A percentile compares a stretch with the other conserved stretches of the same genome.
Evolutionary conservation across 2,329 filamentous ascomycete species (phyloP).

Genomic region (Stemphylium lycopersici): DNA sequence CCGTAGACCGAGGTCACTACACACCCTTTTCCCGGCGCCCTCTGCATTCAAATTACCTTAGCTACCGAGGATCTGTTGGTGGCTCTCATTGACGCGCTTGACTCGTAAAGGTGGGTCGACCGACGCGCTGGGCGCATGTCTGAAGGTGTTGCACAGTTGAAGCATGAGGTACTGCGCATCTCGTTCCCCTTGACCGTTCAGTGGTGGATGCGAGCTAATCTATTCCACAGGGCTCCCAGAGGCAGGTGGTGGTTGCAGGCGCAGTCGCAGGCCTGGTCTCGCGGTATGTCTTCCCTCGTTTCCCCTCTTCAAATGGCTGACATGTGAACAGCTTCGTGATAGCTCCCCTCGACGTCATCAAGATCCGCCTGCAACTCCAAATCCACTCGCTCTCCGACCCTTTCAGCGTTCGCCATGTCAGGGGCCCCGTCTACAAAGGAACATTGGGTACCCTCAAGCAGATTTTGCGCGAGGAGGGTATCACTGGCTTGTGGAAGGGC

Average conservation of each 20-base stretch:
- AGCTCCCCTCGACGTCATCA: constrained; percentile 94
- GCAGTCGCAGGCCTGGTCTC: constrained; percentile 84
- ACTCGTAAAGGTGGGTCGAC: constrained; percentile 25
- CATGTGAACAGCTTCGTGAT: constrained; percentile 74
- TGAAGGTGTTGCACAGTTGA: constrained; percentile 66
- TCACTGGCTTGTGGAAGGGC: constrained; percentile 92
- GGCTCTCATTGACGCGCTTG: constrained; percentile 9
- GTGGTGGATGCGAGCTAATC: background rate
- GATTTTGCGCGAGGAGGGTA: constrained; percentile 80
- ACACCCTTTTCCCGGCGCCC: constrained; percentile 24
- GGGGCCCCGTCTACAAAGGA: constrained; percentile 69
- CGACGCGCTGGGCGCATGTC: constrained; percentile 64
- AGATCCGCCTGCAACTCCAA: constrained; percentile 96
- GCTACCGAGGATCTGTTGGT: constrained; percentile 23
- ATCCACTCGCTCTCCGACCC: constrained; percentile 82
- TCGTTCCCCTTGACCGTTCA: background rate
- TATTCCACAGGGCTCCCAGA: constrained; percentile 63
- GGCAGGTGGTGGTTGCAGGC: constrained; percentile 70
- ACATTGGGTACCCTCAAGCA: constrained; percentile 75
- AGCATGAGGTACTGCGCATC: constrained; percentile 65
- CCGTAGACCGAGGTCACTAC: constrained; percentile 25
- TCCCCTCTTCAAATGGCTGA: constrained; percentile 4
- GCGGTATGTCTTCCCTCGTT: constrained; percentile 63
- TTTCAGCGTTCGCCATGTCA: constrained; percentile 58
- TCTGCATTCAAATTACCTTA: constrained; percentile 9